A percentile compares a stretch with the other conserved stretches of the same genome.
Evolutionary conservation across 2,329 filamentous ascomycete genomes (phyloP).

Genomic region (Erysiphe neolycopersici): DNA sequence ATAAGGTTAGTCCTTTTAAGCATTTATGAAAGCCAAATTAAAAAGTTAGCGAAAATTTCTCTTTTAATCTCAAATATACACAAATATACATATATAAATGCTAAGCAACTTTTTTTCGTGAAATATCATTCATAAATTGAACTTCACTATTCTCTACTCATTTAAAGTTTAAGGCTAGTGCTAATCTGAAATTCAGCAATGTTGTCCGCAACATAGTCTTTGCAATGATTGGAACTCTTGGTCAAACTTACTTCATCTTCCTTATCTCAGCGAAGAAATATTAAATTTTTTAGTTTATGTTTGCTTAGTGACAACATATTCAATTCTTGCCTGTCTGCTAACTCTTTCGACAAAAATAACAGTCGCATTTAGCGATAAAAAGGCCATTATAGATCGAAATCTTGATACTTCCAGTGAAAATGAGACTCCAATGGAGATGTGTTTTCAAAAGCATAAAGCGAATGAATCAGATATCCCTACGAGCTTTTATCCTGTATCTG

Average conservation of each 20-base stretch:
- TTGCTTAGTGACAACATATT: conserved; percentile 39
- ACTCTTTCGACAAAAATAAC: conserved; percentile 83
- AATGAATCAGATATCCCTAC: conserved; percentile 19
- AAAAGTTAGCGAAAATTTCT: too few species aligned
- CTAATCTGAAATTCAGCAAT: conserved; percentile 15
- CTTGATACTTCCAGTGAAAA: conserved; percentile 33
- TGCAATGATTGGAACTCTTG: conserved; percentile 36
- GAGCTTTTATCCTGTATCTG: conserved; percentile 87
- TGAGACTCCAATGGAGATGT: neutral
- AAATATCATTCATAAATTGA: too few species aligned
- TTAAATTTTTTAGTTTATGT: conserved; percentile 62
- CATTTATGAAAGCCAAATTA: neutral
- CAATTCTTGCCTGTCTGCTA: conserved; percentile 47
- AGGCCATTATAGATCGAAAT: conserved; percentile 82
- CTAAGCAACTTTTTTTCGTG: too few species aligned
- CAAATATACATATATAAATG: too few species aligned
- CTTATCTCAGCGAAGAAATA: conserved; percentile 20
- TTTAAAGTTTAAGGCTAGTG: neutral
- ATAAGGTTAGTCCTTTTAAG: conserved; percentile 23
- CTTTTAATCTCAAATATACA: too few species aligned
- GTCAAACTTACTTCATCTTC: conserved; percentile 19
- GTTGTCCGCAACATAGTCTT: conserved; percentile 26
- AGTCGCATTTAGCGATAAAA: conserved; percentile 64
- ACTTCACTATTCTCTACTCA: too few species aligned
- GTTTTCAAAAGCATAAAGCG: neutral